Evolutionary conservation across 306 rosid genomes (phyloP).

Genomic region (Trifolium repens): DNA sequence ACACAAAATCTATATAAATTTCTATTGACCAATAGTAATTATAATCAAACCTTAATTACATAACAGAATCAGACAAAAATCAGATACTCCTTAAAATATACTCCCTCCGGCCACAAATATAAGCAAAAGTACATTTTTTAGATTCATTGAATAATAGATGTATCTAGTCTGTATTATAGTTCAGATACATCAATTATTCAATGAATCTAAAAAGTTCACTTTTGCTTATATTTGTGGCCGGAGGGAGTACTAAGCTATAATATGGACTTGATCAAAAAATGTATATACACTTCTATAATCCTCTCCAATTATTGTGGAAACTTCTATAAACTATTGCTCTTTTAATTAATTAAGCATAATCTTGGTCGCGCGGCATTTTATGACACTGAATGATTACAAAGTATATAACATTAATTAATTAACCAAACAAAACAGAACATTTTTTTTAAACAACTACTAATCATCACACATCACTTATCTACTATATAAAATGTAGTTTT

Average conservation of each 20-base stretch:
- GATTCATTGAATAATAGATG: too few relatives aligned
- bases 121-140: too few relatives aligned
- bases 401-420: not conserved
- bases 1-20: conserved; percentile 41
- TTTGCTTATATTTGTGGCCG: too few relatives aligned
- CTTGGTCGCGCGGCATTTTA: conserved; percentile 21
- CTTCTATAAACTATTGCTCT: conserved; percentile 31
- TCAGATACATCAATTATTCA: too few relatives aligned
- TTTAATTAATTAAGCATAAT: conserved; percentile 22
- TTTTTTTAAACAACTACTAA: not conserved
- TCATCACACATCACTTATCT: conserved; percentile 13
- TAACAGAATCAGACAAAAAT: conserved; percentile 37
- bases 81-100: not conserved
- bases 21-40: conserved; percentile 12
- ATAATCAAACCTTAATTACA: conserved; percentile 37
- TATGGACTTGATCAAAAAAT: too few relatives aligned
- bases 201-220: too few relatives aligned
- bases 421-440: not conserved
- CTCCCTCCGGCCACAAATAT: too few relatives aligned
- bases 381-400: conserved; percentile 26
- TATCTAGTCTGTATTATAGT: too few relatives aligned
- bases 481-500: not conserved
- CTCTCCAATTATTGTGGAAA: conserved; percentile 32
- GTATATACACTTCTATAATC: not conserved
- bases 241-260: too few relatives aligned